A percentile compares a stretch with the other conserved stretches of the same genome.
Evolutionary conservation across 2,329 filamentous ascomycete species (phyloP).

Genomic region (Chrysoporthe austroafricana): DNA sequence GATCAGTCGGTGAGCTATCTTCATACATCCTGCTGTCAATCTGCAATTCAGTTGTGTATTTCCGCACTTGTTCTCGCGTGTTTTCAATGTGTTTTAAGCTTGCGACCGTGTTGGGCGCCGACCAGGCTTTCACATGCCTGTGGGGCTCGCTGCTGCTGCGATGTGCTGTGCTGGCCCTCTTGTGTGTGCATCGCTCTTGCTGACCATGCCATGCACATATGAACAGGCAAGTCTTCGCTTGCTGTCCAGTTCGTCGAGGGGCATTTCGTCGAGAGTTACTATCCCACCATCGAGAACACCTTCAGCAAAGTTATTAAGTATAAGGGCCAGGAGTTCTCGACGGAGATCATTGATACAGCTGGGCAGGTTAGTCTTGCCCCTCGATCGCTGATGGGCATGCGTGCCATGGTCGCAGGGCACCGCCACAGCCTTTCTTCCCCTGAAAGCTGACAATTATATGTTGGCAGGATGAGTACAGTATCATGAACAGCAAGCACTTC

Average conservation of each 20-base stretch:
- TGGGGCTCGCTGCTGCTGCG: neutral
- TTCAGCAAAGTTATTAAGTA: slow-evolving; percentile 95
- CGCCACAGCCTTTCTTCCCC: neutral
- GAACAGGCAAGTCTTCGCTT: slow-evolving; percentile 89
- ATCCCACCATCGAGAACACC: slow-evolving; percentile 98
- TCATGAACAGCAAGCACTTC: slow-evolving; percentile 97
- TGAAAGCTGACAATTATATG: slow-evolving; percentile 13
- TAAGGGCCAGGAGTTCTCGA: slow-evolving; percentile 90
- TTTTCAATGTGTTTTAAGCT: neutral
- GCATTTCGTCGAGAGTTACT: slow-evolving; percentile 98
- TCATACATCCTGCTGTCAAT: neutral
- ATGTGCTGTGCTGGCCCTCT: neutral
- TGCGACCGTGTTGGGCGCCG: slow-evolving; percentile 13
- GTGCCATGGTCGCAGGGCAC: neutral
- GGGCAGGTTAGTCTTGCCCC: slow-evolving; percentile 69
- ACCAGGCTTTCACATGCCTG: slow-evolving; percentile 27
- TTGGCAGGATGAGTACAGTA: slow-evolving; percentile 90
- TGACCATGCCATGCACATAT: slow-evolving; percentile 13
- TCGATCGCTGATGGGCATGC: neutral
- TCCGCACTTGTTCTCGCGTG: neutral
- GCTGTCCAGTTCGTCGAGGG: slow-evolving; percentile 97
- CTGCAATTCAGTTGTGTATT: neutral
- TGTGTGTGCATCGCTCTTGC: neutral
- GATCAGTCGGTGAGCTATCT: slow-evolving; percentile 68
- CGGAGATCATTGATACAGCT: slow-evolving; percentile 97